Percentiles rank a stretch among this genome's conserved stretches.
Evolutionary conservation across 139 green algal genomes (phyloP).

Genomic region (Chlamydomonas schloesseri): DNA sequence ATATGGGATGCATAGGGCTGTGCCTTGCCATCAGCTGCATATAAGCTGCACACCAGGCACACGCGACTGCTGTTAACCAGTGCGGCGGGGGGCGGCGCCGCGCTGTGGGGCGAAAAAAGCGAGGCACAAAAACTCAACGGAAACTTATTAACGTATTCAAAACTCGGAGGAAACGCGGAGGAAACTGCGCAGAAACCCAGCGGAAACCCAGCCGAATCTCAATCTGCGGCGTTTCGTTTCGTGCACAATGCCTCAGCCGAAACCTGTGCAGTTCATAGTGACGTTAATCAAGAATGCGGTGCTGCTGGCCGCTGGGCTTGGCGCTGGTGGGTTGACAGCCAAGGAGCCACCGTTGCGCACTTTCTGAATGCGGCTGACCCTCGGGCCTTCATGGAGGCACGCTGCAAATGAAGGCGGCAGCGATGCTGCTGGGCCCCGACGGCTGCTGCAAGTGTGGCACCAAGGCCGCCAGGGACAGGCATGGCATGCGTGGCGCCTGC

Average conservation of each 20-base stretch:
- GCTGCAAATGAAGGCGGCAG: conserved; percentile 10
- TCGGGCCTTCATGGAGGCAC: conserved; percentile 6
- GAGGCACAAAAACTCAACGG: no score
- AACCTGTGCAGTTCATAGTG: not conserved
- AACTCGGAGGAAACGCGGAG: no score
- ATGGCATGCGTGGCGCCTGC: conserved; percentile 8
- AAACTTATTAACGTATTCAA: no score
- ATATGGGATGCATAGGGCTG: no score
- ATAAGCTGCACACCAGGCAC: no score
- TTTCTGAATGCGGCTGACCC: conserved; percentile 12
- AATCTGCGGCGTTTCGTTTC: no score
- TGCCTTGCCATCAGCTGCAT: no score
- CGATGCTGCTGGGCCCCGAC: conserved; percentile 3
- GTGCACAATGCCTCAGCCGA: no score
- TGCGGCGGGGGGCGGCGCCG: no score
- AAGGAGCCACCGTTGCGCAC: conserved; percentile 12
- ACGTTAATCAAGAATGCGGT: not conserved
- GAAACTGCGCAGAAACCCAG: not conserved
- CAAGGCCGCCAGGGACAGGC: conserved; percentile 2
- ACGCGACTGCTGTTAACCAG: no score
- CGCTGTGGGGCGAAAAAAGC: no score
- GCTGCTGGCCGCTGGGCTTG: no score
- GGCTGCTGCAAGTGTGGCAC: conserved; percentile 18
- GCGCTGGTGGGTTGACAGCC: not conserved
- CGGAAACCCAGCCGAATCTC: not conserved